phyloP scores from a whole-genome alignment of 2,329 filamentous ascomycete species.

The Beauveria asiatica region DNA sequence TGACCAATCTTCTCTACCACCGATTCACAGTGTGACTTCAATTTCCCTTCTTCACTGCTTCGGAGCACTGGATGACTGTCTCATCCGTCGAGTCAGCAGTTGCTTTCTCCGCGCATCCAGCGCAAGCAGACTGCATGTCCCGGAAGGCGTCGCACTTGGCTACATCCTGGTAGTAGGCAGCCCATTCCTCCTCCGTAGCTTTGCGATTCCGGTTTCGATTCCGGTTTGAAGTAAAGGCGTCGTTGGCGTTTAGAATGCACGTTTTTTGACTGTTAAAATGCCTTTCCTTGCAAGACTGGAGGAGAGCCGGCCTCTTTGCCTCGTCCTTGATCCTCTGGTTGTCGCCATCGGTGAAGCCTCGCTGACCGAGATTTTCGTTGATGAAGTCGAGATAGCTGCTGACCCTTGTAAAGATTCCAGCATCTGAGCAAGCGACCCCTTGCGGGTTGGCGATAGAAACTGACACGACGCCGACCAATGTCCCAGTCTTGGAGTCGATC shows the following conservation, averaged over 20 bases:
- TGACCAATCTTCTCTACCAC: neutral
- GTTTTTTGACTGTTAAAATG: fast-evolving
- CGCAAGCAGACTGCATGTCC: neutral
- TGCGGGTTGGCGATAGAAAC: neutral
- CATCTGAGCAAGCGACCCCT: neutral
- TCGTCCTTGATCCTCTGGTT: neutral
- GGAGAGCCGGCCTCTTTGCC: neutral
- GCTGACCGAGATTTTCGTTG: neutral
- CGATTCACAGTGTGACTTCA: neutral
- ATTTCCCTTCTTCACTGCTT: neutral
- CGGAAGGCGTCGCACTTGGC: neutral
- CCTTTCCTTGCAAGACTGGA: neutral
- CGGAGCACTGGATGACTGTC: neutral
- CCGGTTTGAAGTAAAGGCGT: neutral
- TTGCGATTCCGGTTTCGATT: too few species aligned
- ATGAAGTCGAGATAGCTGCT: constrained; percentile 1
- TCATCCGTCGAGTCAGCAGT: neutral
- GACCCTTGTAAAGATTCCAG: neutral
- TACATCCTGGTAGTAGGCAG: neutral
- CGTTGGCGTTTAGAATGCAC: neutral
- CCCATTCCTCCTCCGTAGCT: neutral
- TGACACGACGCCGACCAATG: neutral
- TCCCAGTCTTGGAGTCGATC: neutral
- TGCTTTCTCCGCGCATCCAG: neutral
- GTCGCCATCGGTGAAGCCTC: neutral